These are phyloP conservation scores for Aquilaria agallochum DNA, from an alignment of 441 rosid species.

Conservation along the genomic window DNA sequence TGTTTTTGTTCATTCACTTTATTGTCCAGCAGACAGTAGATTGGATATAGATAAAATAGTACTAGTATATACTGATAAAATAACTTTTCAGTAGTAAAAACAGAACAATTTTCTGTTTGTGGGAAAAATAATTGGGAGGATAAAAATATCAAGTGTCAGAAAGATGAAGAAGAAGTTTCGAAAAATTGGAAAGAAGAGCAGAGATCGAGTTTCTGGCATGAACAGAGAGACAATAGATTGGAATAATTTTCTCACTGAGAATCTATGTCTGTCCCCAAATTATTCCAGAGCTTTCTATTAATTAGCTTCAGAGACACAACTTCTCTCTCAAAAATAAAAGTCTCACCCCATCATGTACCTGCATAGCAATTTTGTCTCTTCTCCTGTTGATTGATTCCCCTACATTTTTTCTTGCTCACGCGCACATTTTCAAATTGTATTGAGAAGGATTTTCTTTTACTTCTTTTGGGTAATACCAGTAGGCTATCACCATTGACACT, in stretches of 20 bases:
- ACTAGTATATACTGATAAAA: no score
- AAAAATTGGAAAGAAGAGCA: neutral
- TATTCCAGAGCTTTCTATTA: neutral
- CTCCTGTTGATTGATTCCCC: constrained; percentile 1
- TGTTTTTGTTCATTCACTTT: neutral
- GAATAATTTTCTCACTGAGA: neutral
- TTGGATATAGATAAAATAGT: no score
- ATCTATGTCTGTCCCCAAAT: constrained; percentile 3
- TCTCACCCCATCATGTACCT: neutral
- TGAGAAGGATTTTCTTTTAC: no score
- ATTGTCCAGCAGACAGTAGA: no score
- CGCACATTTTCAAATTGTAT: no score
- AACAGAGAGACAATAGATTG: neutral
- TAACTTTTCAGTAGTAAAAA: no score
- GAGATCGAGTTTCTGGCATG: neutral
- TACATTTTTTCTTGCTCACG: neutral
- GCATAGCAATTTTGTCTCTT: neutral
- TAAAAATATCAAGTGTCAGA: no score
- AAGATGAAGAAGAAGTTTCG: no score
- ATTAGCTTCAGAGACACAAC: constrained; percentile 3
- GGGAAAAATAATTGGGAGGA: no score
- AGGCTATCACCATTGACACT: no score
- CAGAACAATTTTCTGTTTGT: no score
- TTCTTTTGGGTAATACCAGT: no score
- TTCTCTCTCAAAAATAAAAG: neutral